Evolutionary conservation across 805 yeast genomes (phyloP), one percentile per base, ranked within the genome.

Genomic region (Saccharomycopsis synnaedendra): DNA sequence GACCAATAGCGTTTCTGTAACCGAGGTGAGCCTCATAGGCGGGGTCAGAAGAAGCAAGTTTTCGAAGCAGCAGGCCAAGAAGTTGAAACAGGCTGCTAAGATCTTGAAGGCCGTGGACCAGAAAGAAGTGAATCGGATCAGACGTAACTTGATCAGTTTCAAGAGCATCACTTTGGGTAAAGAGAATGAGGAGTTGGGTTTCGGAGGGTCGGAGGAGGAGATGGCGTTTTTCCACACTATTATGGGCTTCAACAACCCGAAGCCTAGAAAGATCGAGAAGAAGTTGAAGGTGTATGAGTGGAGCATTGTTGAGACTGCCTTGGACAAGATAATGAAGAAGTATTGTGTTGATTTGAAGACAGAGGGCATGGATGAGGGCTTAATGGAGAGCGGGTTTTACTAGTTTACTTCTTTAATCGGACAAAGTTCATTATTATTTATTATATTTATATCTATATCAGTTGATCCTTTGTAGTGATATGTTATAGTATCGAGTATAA

Each of bases 91-190:
- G 19, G 49, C 49, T 9, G 50, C 50, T 10, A 51, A 49, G 41
- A 41, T 51, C 29, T 8, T 45, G 11, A 46, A 47, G 30, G 43
- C 39, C 42, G 66, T 78, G 55, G 63, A 72, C 9, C 72, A 75
- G 35, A 82, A 78, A 56, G 84, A 78, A 57, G 77, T 78, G 57
- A 78, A 79, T 60, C 63, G 85, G 32, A 75, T 78, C 35, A 64
- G 85, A 44, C 64, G 85, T 42, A 78, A 79, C 56, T 66, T 78
- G 47, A 81, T 79, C 55, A 74, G 73, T 9, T 69, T 76, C 55
- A 72, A 74, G 49, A 82, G 83, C 3, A 61, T 62, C 41, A 78
- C 83, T 0, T 69, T 78, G 9, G 69, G 78, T 30, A 69, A 79
- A 48, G 45, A 41, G 11, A 35, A 41, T 8, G 45, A 36, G 3